Evolutionary conservation across 2,329 filamentous ascomycete species (phyloP), one percentile per base, ranked within the genome.

Genomic region (Clonostachys byssicola): DNA sequence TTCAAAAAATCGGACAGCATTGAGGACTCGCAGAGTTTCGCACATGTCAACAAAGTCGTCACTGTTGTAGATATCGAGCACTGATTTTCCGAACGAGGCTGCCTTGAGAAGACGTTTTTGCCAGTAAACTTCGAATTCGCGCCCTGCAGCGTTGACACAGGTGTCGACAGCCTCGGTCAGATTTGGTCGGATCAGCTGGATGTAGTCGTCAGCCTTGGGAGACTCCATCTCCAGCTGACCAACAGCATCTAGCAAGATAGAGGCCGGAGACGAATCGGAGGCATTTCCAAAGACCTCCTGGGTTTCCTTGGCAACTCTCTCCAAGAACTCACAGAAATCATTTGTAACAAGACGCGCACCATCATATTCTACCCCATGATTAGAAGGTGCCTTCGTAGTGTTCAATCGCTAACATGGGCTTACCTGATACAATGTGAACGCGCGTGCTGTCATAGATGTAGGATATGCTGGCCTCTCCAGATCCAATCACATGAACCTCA

Each of bases 11-110:
- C 94, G 85, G 12, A 92, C 88, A 7, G 92, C 92, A 58, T 96
- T 97, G 43, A 99, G 75, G 0, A 99, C 92, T 14, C 94, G 86
- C 14, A 99, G 71, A 1, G 86, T 94, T 65, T 99, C 92, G 56
- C 91, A 96, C 86, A 96, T 97, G 52, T 97, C 92, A 46, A 99
- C 94, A 67, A 97, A 99, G 54, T 99, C 92, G 60, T 99, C 94
- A 60, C 92, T 96, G 66, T 94, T 96, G 69, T 97, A 99, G 12
- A 97, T 84, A 58, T 97, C 94, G 5, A 99, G 78, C 0, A 97
- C 94, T 0, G 94, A 97, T 65, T 99, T 99, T 51, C 94, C 94
- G 63, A 96, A 97, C 0, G 92, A 97, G 0, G 94, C 94, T 6
- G 94, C 94, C 63, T 95, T 95, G n/a, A 99, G 76, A 2, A 99